Conservation (phyloP, 352 stramenopile species). For the Pilasporangium apinafurcum region DNA sequence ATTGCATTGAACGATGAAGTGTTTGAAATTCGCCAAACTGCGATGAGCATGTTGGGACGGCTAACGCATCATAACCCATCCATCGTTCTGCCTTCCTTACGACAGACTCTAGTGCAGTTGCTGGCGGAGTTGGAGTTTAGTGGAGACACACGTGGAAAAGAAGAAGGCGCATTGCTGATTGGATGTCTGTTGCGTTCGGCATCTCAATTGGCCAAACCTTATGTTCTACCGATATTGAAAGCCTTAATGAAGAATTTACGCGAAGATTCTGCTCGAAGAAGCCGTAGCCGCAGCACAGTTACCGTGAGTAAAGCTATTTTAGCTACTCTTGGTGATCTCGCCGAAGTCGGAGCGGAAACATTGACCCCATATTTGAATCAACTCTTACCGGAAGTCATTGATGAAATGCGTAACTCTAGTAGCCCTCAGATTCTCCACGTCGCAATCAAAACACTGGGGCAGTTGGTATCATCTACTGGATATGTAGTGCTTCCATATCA, state of each 20-base stretch:
- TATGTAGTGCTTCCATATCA: slow-evolving; percentile 83
- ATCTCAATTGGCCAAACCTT: slow-evolving; percentile 72
- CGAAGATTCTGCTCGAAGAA: slow-evolving; percentile 65
- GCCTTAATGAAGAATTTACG: slow-evolving; percentile 86
- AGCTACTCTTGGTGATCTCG: slow-evolving; percentile 74
- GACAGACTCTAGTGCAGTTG: slow-evolving; percentile 82
- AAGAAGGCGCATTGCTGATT: slow-evolving; percentile 78
- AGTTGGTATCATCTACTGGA: slow-evolving; percentile 76
- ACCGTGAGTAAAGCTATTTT: slow-evolving; percentile 83
- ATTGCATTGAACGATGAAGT: slow-evolving; percentile 85
- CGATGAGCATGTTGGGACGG: slow-evolving; percentile 82
- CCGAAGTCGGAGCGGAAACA: slow-evolving; percentile 70
- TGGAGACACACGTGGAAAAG: slow-evolving; percentile 72
- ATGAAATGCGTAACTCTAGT: slow-evolving; percentile 79
- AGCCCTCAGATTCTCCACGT: slow-evolving; percentile 84
- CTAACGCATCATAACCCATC: slow-evolving; percentile 84
- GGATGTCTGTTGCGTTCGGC: slow-evolving; percentile 76
- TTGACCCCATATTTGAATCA: slow-evolving; percentile 80
- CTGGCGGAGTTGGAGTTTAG: slow-evolving; percentile 83
- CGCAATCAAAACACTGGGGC: slow-evolving; percentile 78
- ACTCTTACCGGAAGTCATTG: slow-evolving; percentile 81
- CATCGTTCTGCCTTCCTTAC: slow-evolving; percentile 71
- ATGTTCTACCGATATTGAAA: slow-evolving; percentile 80
- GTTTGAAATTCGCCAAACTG: slow-evolving; percentile 84
- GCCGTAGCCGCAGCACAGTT: slow-evolving; percentile 66